Percentiles rank a stretch among this genome's conserved stretches.
These are phyloP conservation scores for Pythium graminicola DNA, from an alignment of 352 stramenopile genomes.

Conservation along the genomic window DNA sequence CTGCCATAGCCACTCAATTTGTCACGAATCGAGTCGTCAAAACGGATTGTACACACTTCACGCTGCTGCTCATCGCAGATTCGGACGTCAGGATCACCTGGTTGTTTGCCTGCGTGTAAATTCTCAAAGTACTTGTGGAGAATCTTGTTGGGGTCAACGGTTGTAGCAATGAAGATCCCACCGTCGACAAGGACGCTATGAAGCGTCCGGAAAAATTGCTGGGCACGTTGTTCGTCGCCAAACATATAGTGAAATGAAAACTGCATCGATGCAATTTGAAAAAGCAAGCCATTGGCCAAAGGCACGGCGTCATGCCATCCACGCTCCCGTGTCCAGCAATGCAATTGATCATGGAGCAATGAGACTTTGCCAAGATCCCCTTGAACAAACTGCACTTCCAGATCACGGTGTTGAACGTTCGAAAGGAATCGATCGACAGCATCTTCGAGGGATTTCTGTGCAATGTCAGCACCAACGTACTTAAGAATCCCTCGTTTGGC, in stretches of 20 bases:
- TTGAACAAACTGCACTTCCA: slow-evolving; percentile 75
- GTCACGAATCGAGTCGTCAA: slow-evolving; percentile 49
- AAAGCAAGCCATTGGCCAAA: slow-evolving; percentile 40
- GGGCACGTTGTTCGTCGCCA: slow-evolving; percentile 83
- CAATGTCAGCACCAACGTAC: slow-evolving; percentile 98
- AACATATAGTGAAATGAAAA: slow-evolving; percentile 99
- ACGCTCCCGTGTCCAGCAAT: slow-evolving; percentile 60
- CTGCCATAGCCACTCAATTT: slow-evolving; percentile 35
- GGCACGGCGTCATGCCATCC: slow-evolving; percentile 59
- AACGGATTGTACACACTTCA: slow-evolving; percentile 72
- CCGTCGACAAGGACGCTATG: slow-evolving; percentile 88
- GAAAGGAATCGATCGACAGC: slow-evolving; percentile 80
- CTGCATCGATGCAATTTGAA: slow-evolving; percentile 98
- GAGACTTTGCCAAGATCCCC: slow-evolving; percentile 68
- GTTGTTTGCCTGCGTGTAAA: slow-evolving; percentile 32
- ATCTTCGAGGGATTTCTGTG: slow-evolving; percentile 93
- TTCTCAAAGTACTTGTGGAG: slow-evolving; percentile 78
- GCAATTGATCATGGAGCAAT: slow-evolving; percentile 51
- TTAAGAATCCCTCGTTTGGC: slow-evolving; percentile 81
- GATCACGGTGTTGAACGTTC: slow-evolving; percentile 59
- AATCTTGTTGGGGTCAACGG: slow-evolving; percentile 93
- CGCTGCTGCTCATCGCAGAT: slow-evolving; percentile 69
- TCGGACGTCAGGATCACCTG: slow-evolving; percentile 42
- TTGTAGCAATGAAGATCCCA: slow-evolving; percentile 95
- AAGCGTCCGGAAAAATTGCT: slow-evolving; percentile 93